Evolutionary conservation across 2,329 filamentous ascomycete species (phyloP).

Genomic region (Verruconis gallopava): DNA sequence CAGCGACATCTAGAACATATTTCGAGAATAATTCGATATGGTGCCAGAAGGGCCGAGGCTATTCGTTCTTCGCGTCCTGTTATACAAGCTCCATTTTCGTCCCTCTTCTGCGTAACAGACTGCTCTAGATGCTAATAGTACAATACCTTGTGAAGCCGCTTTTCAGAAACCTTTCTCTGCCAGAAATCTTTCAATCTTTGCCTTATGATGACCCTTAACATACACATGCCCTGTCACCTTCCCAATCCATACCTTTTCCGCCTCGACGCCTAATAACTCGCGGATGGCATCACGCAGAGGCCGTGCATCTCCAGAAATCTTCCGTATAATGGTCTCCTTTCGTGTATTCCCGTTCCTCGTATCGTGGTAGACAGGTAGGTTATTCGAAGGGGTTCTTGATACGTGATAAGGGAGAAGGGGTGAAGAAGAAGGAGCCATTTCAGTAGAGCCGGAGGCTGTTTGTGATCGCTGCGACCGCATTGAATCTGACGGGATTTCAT

Average conservation of each 20-base stretch:
- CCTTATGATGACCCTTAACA: slow-evolving; percentile 37
- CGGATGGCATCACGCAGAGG: slow-evolving; percentile 52
- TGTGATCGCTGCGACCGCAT: too few relatives aligned
- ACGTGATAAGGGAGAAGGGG: slow-evolving; percentile 51
- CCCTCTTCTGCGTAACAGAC: too few relatives aligned
- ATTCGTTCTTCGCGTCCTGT: too few relatives aligned
- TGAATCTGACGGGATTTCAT: too few relatives aligned
- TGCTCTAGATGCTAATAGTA: too few relatives aligned
- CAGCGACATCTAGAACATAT: too few relatives aligned
- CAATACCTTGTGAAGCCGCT: too few relatives aligned
- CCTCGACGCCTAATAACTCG: slow-evolving; percentile 42
- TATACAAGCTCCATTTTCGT: too few relatives aligned
- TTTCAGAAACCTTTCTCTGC: slow-evolving; percentile 9
- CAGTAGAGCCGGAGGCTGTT: slow-evolving; percentile 5
- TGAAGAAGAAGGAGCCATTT: slow-evolving; percentile 14
- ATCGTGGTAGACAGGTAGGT: slow-evolving; percentile 65
- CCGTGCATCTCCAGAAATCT: slow-evolving; percentile 59
- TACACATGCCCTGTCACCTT: slow-evolving; percentile 58
- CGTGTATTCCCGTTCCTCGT: slow-evolving; percentile 64
- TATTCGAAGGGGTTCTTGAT: slow-evolving; percentile 53
- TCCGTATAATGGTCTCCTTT: slow-evolving; percentile 62
- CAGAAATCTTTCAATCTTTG: slow-evolving; percentile 6
- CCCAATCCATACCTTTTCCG: slow-evolving; percentile 44
- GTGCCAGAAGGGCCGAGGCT: too few relatives aligned
- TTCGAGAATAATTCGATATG: too few relatives aligned